These are phyloP conservation scores for Daedaleopsis nitida DNA, from an alignment of 768 basidiomycete genomes.

Conservation along the genomic window DNA sequence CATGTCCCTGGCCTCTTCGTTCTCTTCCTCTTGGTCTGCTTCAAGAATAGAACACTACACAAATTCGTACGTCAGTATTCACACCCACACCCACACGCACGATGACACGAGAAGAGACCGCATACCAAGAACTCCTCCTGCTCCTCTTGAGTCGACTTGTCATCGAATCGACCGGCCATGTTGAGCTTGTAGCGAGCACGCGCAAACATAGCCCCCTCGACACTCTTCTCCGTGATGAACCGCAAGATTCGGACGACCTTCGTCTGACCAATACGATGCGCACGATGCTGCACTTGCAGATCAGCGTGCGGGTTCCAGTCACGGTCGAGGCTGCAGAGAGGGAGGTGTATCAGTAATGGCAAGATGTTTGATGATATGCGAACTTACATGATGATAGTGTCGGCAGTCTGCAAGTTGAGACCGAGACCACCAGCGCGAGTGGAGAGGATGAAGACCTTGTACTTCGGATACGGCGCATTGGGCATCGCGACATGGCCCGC, in stretches of 20 bases:
- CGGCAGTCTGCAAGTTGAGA: slow-evolving; percentile 93
- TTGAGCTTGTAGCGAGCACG: slow-evolving; percentile 95
- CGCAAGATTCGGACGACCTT: slow-evolving; percentile 96
- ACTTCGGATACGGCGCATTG: slow-evolving; percentile 87
- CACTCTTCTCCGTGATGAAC: slow-evolving; percentile 97
- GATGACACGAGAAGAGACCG: slow-evolving; percentile 4
- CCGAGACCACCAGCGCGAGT: slow-evolving; percentile 93
- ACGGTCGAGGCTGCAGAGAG: slow-evolving; percentile 65
- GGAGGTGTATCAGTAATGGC: neutral
- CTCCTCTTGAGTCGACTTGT: slow-evolving; percentile 97
- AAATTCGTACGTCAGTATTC: slow-evolving; percentile 17
- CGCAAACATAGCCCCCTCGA: slow-evolving; percentile 97
- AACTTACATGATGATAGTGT: slow-evolving; percentile 91
- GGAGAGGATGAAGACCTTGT: slow-evolving; percentile 90
- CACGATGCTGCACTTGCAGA: slow-evolving; percentile 98
- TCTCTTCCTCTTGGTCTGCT: slow-evolving; percentile 88
- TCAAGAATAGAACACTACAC: slow-evolving; percentile 84
- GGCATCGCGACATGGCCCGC: slow-evolving; percentile 83
- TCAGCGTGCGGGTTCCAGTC: slow-evolving; percentile 99
- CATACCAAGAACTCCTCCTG: slow-evolving; percentile 92
- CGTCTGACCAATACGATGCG: slow-evolving; percentile 99
- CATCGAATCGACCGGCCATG: slow-evolving; percentile 98
- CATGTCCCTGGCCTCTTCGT: slow-evolving; percentile 91
- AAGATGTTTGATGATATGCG: neutral
- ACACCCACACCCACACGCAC: slow-evolving; percentile 5